Evolutionary conservation across 371 early-diverging fungal species (phyloP).

Genomic region (Nematocida minor): DNA sequence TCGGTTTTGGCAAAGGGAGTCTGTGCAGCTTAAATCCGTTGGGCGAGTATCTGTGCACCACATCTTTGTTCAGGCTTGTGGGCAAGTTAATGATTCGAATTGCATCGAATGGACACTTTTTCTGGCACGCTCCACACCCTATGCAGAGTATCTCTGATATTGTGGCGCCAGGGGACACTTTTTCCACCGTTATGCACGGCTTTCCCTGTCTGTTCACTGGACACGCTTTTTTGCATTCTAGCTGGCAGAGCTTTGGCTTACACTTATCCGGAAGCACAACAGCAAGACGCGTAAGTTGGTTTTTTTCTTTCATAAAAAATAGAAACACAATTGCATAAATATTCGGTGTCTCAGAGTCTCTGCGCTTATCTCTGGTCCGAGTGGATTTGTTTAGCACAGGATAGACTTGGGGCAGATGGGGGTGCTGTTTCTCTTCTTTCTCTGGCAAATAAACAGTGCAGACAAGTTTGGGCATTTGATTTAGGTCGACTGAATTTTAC

Average conservation of each 20-base stretch:
- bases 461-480: too few relatives aligned
- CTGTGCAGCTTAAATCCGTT: slow-evolving; percentile 98
- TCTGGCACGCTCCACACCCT: slow-evolving; percentile 96
- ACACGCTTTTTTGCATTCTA: slow-evolving; percentile 85
- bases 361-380: too few relatives aligned
- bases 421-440: too few relatives aligned
- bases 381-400: too few relatives aligned
- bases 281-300: slow-evolving; percentile 80
- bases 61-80: slow-evolving; percentile 84
- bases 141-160: slow-evolving; percentile 95
- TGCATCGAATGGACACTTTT: slow-evolving; percentile 96
- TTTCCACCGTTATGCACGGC: slow-evolving; percentile 58
- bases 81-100: slow-evolving; percentile 96
- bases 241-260: slow-evolving; percentile 95
- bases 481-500: too few relatives aligned
- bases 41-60: slow-evolving; percentile 90
- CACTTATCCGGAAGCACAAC: slow-evolving; percentile 91
- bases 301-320: slow-evolving; percentile 60
- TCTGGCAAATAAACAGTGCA: too few relatives aligned
- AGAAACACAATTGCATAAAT: slow-evolving; percentile 5
- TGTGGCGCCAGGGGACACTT: slow-evolving; percentile 68
- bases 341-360: too few relatives aligned
- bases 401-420: too few relatives aligned
- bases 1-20: slow-evolving; percentile 88
- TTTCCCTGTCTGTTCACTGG: slow-evolving; percentile 76